A percentile compares a stretch with the other conserved stretches of the same genome.
These are phyloP conservation scores for Erysiphe pisi DNA, from an alignment of 2,329 filamentous ascomycete genomes.

Conservation along the genomic window DNA sequence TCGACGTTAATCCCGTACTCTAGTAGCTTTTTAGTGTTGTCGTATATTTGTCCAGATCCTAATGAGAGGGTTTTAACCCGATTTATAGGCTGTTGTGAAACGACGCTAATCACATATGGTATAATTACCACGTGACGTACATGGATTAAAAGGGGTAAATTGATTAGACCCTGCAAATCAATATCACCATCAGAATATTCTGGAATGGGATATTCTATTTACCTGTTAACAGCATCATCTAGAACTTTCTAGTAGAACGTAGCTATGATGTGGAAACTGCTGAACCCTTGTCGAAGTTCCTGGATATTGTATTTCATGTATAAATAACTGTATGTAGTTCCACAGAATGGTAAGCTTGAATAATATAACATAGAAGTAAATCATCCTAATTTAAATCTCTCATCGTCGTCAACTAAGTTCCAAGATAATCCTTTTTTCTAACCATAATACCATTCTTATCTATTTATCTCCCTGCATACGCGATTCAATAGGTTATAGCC, in stretches of 20 bases:
- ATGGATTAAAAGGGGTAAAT: no score
- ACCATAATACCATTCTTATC: constrained; percentile 11
- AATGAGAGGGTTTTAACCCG: no score
- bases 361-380: not conserved
- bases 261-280: not conserved
- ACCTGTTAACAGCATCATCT: constrained; percentile 19
- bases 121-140: not conserved
- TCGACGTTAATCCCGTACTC: no score
- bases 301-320: not conserved
- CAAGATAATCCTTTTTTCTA: not conserved
- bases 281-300: not conserved
- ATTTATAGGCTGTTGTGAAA: not conserved
- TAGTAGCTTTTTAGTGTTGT: no score
- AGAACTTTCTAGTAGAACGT: constrained; percentile 20
- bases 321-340: constrained; percentile 21
- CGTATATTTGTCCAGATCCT: no score
- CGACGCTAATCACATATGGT: not conserved
- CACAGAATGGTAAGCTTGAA: not conserved
- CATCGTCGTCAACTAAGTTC: not conserved
- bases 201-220: not conserved
- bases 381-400: not conserved
- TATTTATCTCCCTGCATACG: not conserved
- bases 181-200: not conserved
- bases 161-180: not conserved
- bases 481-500: no score